Percentiles rank a stretch among this genome's conserved stretches.
These are phyloP conservation scores for Trichophyton schoenleinii DNA, from an alignment of 2,329 filamentous ascomycete genomes.

Conservation along the genomic window DNA sequence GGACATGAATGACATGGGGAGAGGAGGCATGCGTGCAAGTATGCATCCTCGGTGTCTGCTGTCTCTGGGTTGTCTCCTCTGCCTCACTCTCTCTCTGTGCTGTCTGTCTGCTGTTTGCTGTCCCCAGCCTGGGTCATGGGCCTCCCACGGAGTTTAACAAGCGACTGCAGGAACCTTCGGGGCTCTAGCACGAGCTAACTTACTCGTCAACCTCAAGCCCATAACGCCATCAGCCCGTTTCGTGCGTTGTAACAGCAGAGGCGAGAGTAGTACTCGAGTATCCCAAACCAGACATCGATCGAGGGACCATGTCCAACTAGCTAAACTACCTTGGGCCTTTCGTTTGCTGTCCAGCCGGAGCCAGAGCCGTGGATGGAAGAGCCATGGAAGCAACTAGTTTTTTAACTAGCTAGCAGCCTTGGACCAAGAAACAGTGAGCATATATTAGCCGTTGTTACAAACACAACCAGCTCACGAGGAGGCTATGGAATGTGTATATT, in stretches of 20 bases:
- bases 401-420: background rate
- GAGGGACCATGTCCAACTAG: background rate
- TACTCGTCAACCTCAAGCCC: background rate
- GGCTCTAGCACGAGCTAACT: background rate
- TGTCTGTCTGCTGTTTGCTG: too few species aligned
- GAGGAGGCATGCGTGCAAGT: too few species aligned
- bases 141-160: background rate
- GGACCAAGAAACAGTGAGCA: background rate
- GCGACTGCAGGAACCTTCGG: background rate
- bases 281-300: background rate
- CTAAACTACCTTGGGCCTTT: background rate
- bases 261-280: background rate
- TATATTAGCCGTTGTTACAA: background rate
- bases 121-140: background rate
- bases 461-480: background rate
- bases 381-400: background rate
- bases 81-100: too few species aligned
- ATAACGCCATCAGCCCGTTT: background rate
- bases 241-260: background rate
- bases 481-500: background rate
- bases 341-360: background rate
- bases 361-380: background rate
- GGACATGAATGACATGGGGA: too few species aligned
- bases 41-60: background rate
- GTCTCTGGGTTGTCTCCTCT: too few species aligned